Base-by-base conservation (phyloP, 2,329 filamentous ascomycete species). In the Fragosphaeria purpurea region DNA sequence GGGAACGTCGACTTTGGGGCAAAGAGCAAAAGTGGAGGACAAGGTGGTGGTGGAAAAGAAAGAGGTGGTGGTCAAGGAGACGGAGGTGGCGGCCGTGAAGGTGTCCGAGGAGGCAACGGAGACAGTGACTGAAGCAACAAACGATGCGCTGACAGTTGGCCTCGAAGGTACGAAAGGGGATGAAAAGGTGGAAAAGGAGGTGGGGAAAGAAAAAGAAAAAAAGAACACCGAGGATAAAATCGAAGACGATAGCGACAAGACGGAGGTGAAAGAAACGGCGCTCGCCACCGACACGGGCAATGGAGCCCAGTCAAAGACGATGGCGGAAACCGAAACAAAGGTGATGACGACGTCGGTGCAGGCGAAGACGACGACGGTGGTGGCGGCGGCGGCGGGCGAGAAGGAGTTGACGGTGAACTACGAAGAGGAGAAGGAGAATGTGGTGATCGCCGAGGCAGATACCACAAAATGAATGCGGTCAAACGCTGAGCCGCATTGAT, bases 1-100 rank as follows among this genome's bases (percentile, higher is more conserved):
- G 1, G 67, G 58, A 11, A 60, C 58, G 3, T 54, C 55, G 35
- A 64, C 61, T 22, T 22, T 22, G 22, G 22, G 22, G 22, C 22
- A 22, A 22, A 22, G 22, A 22, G 22, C 22, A 3, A 22, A 22
- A 22, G 22, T 22, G 22, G 22, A 22, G 22, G 22, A 22, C 22
- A 22, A 22, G 22, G 22, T 22, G 22, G 22, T 22, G 22, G 22
- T 22, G 22, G 22, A 22, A 22, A 22, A 22, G 22, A 22, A 22
- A 44, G 52, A 53, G 32, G 43, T 57, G 38, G 59, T 42, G 22
- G 50, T 44, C 12, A 47, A 56, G 43, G 55, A 55, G 45, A 33
- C 53, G 46, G 52, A 53, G 32, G 43, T 57, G 38, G 59, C 58
- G 7, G 59, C 60, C 31, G 58, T 57, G 1, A 59, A 58, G 0